Evolutionary conservation across 108 stramenopile species (phyloP), one percentile per base, ranked within the genome.

Genomic region (Fragilaria radians): DNA sequence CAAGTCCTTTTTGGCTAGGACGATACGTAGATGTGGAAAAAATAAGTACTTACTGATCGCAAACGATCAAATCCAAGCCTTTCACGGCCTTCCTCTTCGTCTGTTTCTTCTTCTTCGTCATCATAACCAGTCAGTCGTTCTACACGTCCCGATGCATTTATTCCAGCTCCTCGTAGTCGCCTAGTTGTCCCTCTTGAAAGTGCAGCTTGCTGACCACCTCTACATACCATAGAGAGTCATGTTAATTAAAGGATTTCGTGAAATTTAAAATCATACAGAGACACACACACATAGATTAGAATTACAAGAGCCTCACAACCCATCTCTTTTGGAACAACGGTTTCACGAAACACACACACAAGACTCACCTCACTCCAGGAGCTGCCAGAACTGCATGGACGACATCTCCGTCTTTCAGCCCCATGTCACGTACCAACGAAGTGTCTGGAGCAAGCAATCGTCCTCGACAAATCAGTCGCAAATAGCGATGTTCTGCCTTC

Each of bases 21-120:
- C n/a, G n/a, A n/a, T n/a, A n/a, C n/a, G n/a, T n/a, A n/a, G n/a
- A n/a, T n/a, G n/a, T n/a, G n/a, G n/a, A n/a, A n/a, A n/a, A n/a
- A n/a, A n/a, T n/a, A 27, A 14, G 36, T 17, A 67, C 75, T 67
- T 52, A 73, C 77, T 23, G 56, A 46, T 46, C 90, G 67, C 57
- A 91, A 64, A 60, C 82, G 82, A 80, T 91, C 90, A 78, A 91
- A 91, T 47, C 90, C 90, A 32, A 74, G 52, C 18, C 84, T 63
- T 68, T 77, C 59, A 57, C 64, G 67, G 14, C 54, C 52, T 34
- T 48, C 46, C 67, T 70, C 68, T 14, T 46, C 62, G 18, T 73
- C 74, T 1, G 56, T 61, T 14, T 69, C 65, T 22, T 70, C 70
- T 24, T 78, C 74, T 7, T 61, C 58, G 28, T 66, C 72, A n/a